phyloP scores from a whole-genome alignment of 129 eudicot species.

The Scalesia atractyloides region DNA sequence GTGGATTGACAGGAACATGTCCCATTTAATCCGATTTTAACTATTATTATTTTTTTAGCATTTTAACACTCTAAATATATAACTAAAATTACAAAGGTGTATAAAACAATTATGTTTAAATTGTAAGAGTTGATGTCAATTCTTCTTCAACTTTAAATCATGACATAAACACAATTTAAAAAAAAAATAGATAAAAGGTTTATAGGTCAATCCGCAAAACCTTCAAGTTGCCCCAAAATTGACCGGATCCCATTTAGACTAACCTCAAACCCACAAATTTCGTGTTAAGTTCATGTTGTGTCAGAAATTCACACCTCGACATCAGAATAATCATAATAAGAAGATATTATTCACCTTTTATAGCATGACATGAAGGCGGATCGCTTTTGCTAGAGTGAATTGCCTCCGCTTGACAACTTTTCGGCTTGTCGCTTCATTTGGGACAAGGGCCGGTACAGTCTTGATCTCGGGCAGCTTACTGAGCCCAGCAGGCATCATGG shows the following conservation, averaged over 20 bases:
- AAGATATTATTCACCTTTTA: slow-evolving; percentile 49
- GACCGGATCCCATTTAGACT: too few species aligned
- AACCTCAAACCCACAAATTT: too few species aligned
- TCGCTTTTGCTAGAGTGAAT: slow-evolving; percentile 27
- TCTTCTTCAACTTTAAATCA: too few species aligned
- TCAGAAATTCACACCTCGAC: background rate
- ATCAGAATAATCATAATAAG: background rate
- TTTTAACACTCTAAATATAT: too few species aligned
- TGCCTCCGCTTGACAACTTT: slow-evolving; percentile 28
- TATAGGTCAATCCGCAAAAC: too few species aligned
- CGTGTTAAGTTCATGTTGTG: too few species aligned
- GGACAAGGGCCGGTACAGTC: slow-evolving; percentile 13
- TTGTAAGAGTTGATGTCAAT: background rate
- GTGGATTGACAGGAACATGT: too few species aligned
- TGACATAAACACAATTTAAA: too few species aligned
- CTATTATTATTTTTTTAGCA: too few species aligned
- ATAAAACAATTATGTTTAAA: background rate
- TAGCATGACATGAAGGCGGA: slow-evolving; percentile 28
- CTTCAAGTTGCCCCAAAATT: too few species aligned
- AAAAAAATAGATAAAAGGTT: too few species aligned
- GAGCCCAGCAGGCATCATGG: slow-evolving; percentile 55
- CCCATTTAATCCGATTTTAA: too few species aligned
- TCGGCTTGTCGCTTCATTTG: slow-evolving; percentile 27
- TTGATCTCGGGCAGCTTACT: slow-evolving; percentile 47
- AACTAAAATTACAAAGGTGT: background rate